Evolutionary conservation across 306 rosid genomes (phyloP).

Genomic region (Neltuma alba): DNA sequence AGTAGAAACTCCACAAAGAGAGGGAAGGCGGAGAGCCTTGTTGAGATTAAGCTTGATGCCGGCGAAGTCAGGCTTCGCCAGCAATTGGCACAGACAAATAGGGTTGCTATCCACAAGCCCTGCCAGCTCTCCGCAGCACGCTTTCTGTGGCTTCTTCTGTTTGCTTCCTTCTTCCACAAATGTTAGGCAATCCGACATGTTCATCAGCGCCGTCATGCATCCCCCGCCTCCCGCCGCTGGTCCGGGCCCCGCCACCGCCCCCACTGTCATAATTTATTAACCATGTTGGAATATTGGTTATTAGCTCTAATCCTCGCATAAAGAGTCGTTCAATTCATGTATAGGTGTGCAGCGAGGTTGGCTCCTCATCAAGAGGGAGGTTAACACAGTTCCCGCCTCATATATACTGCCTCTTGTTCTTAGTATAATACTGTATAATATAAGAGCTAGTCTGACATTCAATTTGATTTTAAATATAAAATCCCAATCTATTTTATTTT

Average conservation of each 20-base stretch:
- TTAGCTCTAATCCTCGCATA: no score
- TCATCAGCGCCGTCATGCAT: slow-evolving; percentile 34
- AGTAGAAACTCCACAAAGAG: slow-evolving; percentile 57
- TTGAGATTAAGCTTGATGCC: slow-evolving; percentile 54
- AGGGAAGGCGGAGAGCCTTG: slow-evolving; percentile 69
- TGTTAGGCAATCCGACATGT: slow-evolving; percentile 67
- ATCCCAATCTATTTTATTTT: no score
- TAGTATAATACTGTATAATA: no score
- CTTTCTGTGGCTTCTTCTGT: slow-evolving; percentile 54
- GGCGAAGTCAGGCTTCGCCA: slow-evolving; percentile 34
- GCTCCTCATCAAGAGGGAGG: no score
- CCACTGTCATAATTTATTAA: no score
- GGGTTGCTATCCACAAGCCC: slow-evolving; percentile 54
- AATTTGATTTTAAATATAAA: no score
- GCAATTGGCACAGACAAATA: slow-evolving; percentile 58
- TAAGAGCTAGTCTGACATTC: no score
- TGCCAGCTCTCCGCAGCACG: slow-evolving; percentile 74
- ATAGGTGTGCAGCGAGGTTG: no score
- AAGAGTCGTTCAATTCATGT: no score
- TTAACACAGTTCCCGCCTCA: no score
- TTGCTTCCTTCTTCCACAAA: slow-evolving; percentile 67
- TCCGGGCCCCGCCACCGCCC: slow-evolving; percentile 20
- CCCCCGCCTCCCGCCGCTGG: background rate
- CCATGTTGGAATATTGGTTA: no score
- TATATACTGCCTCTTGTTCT: no score